Evolutionary conservation across 495 filamentous ascomycete genomes (phyloP).

Genomic region (Daldinia caldariorum): DNA sequence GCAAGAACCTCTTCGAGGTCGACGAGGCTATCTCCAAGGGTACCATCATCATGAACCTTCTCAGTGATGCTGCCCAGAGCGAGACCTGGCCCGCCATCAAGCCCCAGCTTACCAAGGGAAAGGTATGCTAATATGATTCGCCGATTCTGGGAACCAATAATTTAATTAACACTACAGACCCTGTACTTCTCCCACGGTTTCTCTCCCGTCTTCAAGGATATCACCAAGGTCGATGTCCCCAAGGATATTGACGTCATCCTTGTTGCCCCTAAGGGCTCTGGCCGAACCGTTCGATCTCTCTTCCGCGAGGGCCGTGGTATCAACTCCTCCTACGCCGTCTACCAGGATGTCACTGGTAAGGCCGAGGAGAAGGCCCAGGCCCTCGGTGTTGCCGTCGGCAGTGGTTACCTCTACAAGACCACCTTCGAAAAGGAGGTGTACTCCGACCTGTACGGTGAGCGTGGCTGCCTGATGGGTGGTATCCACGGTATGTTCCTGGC

Average conservation of each 20-base stretch:
- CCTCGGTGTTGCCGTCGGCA: constrained; percentile 94
- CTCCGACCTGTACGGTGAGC: constrained; percentile 99
- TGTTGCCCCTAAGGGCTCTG: constrained; percentile 97
- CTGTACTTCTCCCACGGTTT: constrained; percentile 99
- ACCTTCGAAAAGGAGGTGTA: constrained; percentile 99
- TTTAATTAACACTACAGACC: constrained; percentile 66
- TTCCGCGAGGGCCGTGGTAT: constrained; percentile 98
- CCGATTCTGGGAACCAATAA: constrained; percentile 18
- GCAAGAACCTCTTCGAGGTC: constrained; percentile 97
- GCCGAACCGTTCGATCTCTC: constrained; percentile 95
- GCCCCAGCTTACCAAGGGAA: constrained; percentile 97
- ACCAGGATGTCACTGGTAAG: constrained; percentile 97
- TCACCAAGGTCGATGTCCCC: constrained; percentile 98
- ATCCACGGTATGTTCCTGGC: constrained; percentile 99
- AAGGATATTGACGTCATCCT: constrained; percentile 97
- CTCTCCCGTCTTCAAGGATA: constrained; percentile 99
- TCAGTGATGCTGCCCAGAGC: constrained; percentile 94
- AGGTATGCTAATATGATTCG: constrained; percentile 63
- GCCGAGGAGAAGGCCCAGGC: constrained; percentile 98
- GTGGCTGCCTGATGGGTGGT: constrained; percentile 99
- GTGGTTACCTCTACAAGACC: constrained; percentile 99
- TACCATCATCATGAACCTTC: constrained; percentile 98
- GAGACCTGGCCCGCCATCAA: constrained; percentile 99
- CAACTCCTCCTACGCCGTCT: constrained; percentile 99
- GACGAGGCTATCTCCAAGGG: constrained; percentile 93